A percentile compares a stretch with the other conserved stretches of the same genome.
Evolutionary conservation across 495 filamentous ascomycete genomes (phyloP).

Genomic region (Aspergillus incahuasiensis): DNA sequence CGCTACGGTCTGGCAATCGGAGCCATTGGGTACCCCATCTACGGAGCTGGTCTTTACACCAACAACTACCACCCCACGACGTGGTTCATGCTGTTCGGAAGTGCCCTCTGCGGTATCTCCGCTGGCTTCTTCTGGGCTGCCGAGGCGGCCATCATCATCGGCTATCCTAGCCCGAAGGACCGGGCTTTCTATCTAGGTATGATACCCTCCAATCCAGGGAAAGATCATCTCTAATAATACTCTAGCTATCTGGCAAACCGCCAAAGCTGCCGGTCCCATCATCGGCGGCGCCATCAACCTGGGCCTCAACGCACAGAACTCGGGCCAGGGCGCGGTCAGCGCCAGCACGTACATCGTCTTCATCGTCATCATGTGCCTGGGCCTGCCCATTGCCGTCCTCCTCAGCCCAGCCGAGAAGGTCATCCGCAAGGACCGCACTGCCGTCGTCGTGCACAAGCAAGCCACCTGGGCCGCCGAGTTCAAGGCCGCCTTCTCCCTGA

Average conservation of each 20-base stretch:
- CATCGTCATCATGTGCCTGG: constrained; percentile 35
- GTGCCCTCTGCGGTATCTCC: constrained; percentile 57
- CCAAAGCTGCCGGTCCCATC: constrained; percentile 30
- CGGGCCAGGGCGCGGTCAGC: constrained; percentile 23
- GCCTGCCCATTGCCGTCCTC: constrained; percentile 24
- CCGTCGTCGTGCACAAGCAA: constrained; percentile 29
- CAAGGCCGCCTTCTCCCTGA: constrained; percentile 25
- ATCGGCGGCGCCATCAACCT: constrained; percentile 31
- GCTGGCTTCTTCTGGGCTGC: constrained; percentile 65
- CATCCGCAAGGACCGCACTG: constrained; percentile 27
- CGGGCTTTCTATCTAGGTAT: constrained; percentile 41
- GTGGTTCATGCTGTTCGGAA: constrained; percentile 61
- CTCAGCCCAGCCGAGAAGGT: constrained; percentile 32
- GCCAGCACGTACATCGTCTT: constrained; percentile 29
- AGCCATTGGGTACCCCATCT: constrained; percentile 40
- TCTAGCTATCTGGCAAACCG: constrained; percentile 32
- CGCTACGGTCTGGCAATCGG: constrained; percentile 56
- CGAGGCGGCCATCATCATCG: constrained; percentile 61
- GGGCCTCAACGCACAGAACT: constrained; percentile 27
- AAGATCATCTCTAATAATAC: background rate
- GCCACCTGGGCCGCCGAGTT: constrained; percentile 26
- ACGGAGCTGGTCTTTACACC: constrained; percentile 55
- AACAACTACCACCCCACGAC: constrained; percentile 59
- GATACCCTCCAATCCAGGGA: background rate
- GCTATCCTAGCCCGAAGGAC: constrained; percentile 58